These are phyloP conservation scores for Vitis hybrid DNA, from an alignment of 177 flowering plant genomes.

Conservation along the genomic window DNA sequence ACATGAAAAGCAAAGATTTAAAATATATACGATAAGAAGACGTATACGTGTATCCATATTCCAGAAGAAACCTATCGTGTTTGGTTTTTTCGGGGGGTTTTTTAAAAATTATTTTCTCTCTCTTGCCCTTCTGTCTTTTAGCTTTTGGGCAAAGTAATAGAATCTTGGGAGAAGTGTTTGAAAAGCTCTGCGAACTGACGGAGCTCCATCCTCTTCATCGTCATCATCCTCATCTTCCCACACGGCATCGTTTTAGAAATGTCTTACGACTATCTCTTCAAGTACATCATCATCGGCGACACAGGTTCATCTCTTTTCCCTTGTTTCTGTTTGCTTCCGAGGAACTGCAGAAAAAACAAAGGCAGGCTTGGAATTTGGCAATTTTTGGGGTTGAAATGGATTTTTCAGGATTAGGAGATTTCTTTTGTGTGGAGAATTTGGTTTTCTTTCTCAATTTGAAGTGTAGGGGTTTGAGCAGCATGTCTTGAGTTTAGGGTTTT, in stretches of 20 bases:
- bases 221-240: neutral
- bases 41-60: no score
- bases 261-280: constrained; percentile 44
- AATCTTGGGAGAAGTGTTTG: no score
- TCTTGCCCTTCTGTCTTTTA: no score
- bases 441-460: neutral
- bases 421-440: neutral
- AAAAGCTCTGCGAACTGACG: no score
- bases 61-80: no score
- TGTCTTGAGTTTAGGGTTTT: neutral
- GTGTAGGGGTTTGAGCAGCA: constrained; percentile 1
- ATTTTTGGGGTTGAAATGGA: neutral
- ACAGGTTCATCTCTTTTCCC: constrained; percentile 39
- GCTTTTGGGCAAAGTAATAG: no score
- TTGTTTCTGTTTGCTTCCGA: neutral
- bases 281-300: constrained; percentile 76
- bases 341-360: neutral
- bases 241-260: constrained; percentile 9
- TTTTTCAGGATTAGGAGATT: neutral
- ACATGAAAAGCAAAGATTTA: no score
- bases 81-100: no score
- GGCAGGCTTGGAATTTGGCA: neutral
- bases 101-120: no score
- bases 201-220: no score
- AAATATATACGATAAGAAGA: no score